A percentile compares a stretch with the other conserved stretches of the same genome.
Conservation (phyloP, 179 eudicot genomes). For the Beta macrorhiza region DNA sequence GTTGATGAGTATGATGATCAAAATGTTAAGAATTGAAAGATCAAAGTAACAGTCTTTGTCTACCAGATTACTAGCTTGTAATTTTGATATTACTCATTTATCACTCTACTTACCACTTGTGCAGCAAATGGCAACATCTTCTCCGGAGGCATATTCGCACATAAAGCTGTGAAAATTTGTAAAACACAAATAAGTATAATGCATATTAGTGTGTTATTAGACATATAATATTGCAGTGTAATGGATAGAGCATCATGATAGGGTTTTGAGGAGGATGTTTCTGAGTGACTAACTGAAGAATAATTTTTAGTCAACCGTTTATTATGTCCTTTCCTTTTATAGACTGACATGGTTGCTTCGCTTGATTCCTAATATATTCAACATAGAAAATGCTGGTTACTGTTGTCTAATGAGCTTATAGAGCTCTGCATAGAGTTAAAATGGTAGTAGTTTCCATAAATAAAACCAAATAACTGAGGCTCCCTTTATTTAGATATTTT, state of each 20-base stretch:
- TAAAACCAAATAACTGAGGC: background rate
- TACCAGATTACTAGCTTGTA: background rate
- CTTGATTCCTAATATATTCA: background rate
- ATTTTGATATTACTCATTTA: background rate
- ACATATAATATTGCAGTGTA: background rate
- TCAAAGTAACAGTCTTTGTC: background rate
- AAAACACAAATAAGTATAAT: constrained; percentile 14
- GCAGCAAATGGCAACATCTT: constrained; percentile 90
- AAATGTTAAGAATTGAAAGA: background rate
- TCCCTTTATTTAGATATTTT: background rate
- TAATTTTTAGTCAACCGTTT: background rate
- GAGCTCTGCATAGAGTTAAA: too few relatives aligned
- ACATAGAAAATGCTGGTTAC: background rate
- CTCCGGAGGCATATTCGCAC: constrained; percentile 70
- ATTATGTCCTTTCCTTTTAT: background rate
- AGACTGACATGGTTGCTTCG: background rate
- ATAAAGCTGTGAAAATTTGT: constrained; percentile 51
- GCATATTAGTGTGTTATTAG: background rate
- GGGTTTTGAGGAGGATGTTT: background rate
- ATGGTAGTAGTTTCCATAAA: background rate
- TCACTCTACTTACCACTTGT: constrained; percentile 66
- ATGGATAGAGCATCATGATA: background rate
- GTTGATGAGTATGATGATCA: background rate
- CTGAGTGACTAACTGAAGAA: background rate
- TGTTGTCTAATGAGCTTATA: background rate